A percentile compares a stretch with the other conserved stretches of the same genome.
Evolutionary conservation across 1,139 yeast species (phyloP).

Genomic region (Geotrichum restrictum): DNA sequence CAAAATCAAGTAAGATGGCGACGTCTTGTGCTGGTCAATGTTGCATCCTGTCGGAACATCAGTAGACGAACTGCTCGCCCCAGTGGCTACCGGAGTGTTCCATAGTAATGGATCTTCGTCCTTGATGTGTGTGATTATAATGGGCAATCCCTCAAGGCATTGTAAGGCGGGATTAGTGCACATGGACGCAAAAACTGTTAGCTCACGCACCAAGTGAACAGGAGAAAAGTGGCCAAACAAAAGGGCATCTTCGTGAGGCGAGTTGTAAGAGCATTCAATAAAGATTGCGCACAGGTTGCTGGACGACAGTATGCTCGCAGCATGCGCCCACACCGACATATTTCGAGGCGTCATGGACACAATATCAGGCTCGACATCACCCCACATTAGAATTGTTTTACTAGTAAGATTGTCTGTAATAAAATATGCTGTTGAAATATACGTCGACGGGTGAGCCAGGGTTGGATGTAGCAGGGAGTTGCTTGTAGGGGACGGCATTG

Average conservation of each 20-base stretch:
- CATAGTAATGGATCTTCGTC: constrained; percentile 38
- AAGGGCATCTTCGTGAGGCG: constrained; percentile 44
- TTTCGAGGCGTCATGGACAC: constrained; percentile 47
- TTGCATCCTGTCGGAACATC: constrained; percentile 6
- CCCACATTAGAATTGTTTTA: constrained; percentile 57
- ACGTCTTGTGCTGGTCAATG: constrained; percentile 8
- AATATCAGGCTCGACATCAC: constrained; percentile 73
- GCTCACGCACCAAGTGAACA: constrained; percentile 53
- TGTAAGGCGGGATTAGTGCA: constrained; percentile 7
- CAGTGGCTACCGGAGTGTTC: constrained; percentile 8
- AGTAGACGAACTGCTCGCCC: constrained; percentile 9
- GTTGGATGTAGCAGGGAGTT: constrained; percentile 27
- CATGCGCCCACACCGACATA: constrained; percentile 51
- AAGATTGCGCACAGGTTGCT: constrained; percentile 51
- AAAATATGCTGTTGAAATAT: constrained; percentile 51
- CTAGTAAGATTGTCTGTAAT: constrained; percentile 40
- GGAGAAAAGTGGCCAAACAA: constrained; percentile 83
- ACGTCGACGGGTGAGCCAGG: constrained; percentile 32
- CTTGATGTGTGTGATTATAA: constrained; percentile 71
- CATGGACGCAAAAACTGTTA: constrained; percentile 31
- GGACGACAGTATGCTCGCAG: constrained; percentile 47
- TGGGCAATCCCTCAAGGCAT: constrained; percentile 46
- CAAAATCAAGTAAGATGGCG: constrained; percentile 23
- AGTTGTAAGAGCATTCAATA: constrained; percentile 71
- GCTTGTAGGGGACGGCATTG: background rate